Percentiles rank a stretch among this genome's conserved stretches.
Conservation (phyloP, 2,329 filamentous ascomycete genomes). For the Clarireedia paspali region DNA sequence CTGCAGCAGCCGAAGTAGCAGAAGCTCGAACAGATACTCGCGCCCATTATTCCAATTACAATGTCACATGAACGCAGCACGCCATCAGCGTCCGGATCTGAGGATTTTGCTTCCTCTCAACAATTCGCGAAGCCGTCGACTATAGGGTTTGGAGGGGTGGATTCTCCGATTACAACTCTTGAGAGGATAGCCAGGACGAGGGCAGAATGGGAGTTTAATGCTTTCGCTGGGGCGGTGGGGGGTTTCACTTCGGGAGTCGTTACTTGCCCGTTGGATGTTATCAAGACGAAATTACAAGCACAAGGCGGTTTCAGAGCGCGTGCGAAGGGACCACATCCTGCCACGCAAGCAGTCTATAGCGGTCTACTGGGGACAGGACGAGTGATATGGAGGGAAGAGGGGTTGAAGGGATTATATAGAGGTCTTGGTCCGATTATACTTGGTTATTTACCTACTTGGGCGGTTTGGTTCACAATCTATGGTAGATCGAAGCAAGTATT, state of each 20-base stretch:
- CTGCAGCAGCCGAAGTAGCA: conserved; percentile 7
- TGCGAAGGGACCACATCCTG: conserved; percentile 15
- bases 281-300: conserved; percentile 96
- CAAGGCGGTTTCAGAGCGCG: conserved; percentile 68
- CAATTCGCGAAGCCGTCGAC: conserved; percentile 13
- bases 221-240: conserved; percentile 77
- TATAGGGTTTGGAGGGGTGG: conserved; percentile 12
- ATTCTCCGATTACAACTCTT: conserved; percentile 34
- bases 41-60: conserved; percentile 28
- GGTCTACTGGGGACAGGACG: conserved; percentile 80
- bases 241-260: conserved; percentile 91
- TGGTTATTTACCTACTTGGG: conserved; percentile 96
- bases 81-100: conserved; percentile 27
- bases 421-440: conserved; percentile 90
- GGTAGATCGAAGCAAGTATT: conserved; percentile 77
- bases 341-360: conserved; percentile 59
- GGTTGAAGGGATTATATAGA: conserved; percentile 82
- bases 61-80: conserved; percentile 39
- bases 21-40: conserved; percentile 32
- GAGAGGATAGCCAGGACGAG: conserved; percentile 50
- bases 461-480: conserved; percentile 95
- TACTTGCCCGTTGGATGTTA: conserved; percentile 95
- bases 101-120: conserved; percentile 22
- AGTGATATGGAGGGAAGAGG: conserved; percentile 83
- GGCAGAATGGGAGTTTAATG: conserved; percentile 64